A percentile compares a stretch with the other conserved stretches of the same genome.
Evolutionary conservation across 495 filamentous ascomycete species (phyloP).

Genomic region (Penicillium dipodomyicola): DNA sequence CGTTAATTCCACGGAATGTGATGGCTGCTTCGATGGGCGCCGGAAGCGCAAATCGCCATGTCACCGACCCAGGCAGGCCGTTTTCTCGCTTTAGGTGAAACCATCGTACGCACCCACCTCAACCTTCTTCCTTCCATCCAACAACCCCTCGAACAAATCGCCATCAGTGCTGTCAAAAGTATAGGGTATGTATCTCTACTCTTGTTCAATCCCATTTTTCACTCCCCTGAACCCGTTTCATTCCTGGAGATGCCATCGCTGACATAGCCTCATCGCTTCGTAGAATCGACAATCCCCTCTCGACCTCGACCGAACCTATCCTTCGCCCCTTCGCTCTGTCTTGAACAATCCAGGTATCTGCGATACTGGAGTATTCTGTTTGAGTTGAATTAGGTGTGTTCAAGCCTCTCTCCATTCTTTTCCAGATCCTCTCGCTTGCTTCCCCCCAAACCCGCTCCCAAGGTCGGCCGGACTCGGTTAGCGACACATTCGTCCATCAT

Average conservation of each 20-base stretch:
- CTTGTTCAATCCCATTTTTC: neutral
- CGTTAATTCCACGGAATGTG: slow-evolving; percentile 18
- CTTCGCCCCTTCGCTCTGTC: slow-evolving; percentile 15
- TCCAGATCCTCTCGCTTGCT: slow-evolving; percentile 40
- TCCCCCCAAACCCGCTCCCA: slow-evolving; percentile 29
- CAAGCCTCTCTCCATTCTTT: slow-evolving; percentile 39
- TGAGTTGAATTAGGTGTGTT: slow-evolving; percentile 39
- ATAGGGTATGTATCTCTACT: slow-evolving; percentile 23
- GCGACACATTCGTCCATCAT: slow-evolving; percentile 29
- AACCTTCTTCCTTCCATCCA: slow-evolving; percentile 25
- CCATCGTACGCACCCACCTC: slow-evolving; percentile 41
- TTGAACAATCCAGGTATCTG: slow-evolving; percentile 26
- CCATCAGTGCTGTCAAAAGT: slow-evolving; percentile 15
- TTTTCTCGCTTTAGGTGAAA: slow-evolving; percentile 48
- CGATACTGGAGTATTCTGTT: slow-evolving; percentile 30
- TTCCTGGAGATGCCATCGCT: slow-evolving; percentile 40
- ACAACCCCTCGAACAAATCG: slow-evolving; percentile 13
- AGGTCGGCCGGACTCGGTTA: slow-evolving; percentile 38
- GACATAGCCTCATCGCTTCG: slow-evolving; percentile 47
- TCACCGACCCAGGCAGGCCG: slow-evolving; percentile 39
- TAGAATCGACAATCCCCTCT: slow-evolving; percentile 38
- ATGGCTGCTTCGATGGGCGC: slow-evolving; percentile 24
- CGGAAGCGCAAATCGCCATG: slow-evolving; percentile 40
- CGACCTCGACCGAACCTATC: slow-evolving; percentile 25
- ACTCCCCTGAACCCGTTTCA: slow-evolving; percentile 19